Conservation (phyloP, 1,284 basidiomycete species). For the Melampsora abietis-canadensis region DNA sequence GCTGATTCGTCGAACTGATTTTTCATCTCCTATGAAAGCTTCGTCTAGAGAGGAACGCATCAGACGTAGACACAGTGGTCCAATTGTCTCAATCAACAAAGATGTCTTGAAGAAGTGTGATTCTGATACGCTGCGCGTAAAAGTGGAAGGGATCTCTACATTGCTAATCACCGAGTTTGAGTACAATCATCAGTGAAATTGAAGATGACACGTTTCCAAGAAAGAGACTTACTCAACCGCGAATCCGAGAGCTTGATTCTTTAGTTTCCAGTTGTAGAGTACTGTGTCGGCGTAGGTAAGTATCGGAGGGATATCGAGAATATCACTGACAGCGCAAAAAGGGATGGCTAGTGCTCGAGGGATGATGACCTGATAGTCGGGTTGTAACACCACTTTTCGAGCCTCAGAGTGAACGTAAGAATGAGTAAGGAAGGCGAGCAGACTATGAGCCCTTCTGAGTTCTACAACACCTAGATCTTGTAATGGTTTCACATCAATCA, state of each 20-base stretch:
- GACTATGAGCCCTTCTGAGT: constrained; percentile 77
- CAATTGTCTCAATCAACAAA: constrained; percentile 84
- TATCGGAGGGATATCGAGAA: constrained; percentile 80
- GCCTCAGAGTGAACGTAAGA: constrained; percentile 79
- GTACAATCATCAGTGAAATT: constrained; percentile 48
- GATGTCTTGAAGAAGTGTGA: constrained; percentile 85
- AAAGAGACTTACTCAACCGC: constrained; percentile 45
- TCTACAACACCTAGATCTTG: constrained; percentile 47
- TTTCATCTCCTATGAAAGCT: constrained; percentile 77
- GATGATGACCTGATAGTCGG: constrained; percentile 58
- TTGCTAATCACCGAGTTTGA: constrained; percentile 55
- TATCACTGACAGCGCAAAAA: constrained; percentile 68
- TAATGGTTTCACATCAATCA: constrained; percentile 24
- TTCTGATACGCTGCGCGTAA: constrained; percentile 80
- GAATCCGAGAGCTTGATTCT: constrained; percentile 50
- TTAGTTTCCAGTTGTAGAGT: constrained; percentile 76
- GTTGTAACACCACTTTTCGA: constrained; percentile 53
- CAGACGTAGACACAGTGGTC: constrained; percentile 75
- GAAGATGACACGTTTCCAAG: constrained; percentile 46
- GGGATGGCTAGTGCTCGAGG: constrained; percentile 74
- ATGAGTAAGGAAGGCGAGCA: constrained; percentile 79
- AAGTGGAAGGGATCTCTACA: constrained; percentile 65
- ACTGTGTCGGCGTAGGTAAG: constrained; percentile 91
- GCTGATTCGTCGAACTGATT: constrained; percentile 71
- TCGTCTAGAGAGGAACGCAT: constrained; percentile 90